Evolutionary conservation across 2,329 filamentous ascomycete genomes (phyloP).

Genomic region (Fonsecaea pedrosoi): DNA sequence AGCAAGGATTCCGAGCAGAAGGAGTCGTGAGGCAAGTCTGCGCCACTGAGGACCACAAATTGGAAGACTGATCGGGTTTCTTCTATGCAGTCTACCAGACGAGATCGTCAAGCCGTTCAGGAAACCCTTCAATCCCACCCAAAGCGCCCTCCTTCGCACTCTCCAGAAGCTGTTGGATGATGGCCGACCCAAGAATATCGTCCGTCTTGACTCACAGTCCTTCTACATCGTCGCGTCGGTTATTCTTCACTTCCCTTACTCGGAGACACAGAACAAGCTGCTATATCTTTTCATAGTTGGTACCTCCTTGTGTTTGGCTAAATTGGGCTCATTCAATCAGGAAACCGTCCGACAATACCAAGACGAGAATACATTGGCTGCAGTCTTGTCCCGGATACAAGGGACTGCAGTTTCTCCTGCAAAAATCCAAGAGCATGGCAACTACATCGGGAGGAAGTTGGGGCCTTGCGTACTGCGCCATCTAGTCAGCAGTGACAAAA

Average conservation of each 20-base stretch:
- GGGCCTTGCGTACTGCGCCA: slow-evolving; percentile 20
- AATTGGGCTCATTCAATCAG: slow-evolving; percentile 13
- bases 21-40: slow-evolving; percentile 27
- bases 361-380: slow-evolving; percentile 10
- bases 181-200: slow-evolving; percentile 26
- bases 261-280: slow-evolving; percentile 27
- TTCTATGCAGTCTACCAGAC: slow-evolving; percentile 21
- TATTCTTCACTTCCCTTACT: slow-evolving; percentile 32
- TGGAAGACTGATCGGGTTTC: slow-evolving; percentile 2
- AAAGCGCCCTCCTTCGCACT: slow-evolving; percentile 23
- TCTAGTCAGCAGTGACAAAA: slow-evolving; percentile 22
- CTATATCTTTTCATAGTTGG: slow-evolving; percentile 35
- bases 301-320: neutral
- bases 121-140: slow-evolving; percentile 20
- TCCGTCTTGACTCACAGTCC: slow-evolving; percentile 30
- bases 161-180: slow-evolving; percentile 25
- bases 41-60: neutral
- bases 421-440: slow-evolving; percentile 10
- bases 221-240: slow-evolving; percentile 29
- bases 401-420: slow-evolving; percentile 4
- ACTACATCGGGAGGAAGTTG: slow-evolving; percentile 24
- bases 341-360: slow-evolving; percentile 25
- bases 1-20: slow-evolving; percentile 17
- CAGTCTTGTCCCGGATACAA: slow-evolving; percentile 15
- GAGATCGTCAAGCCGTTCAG: slow-evolving; percentile 24